Conservation (phyloP, 306 rosid genomes). For the Morella rubra region DNA sequence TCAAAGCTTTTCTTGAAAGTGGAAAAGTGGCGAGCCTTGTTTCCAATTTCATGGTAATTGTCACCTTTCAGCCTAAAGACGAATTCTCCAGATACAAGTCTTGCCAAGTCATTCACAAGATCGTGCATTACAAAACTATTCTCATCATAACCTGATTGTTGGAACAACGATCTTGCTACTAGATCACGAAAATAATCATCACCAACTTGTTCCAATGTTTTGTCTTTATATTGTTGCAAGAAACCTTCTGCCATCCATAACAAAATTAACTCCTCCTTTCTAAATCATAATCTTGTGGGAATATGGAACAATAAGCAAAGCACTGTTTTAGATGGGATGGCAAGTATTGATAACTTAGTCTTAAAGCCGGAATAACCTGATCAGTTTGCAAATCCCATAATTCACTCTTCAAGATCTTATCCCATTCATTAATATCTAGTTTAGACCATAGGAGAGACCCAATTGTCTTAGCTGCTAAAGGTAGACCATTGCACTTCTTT, state of each 20-base stretch:
- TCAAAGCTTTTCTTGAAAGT: neutral
- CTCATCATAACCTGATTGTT: neutral
- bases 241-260: slow-evolving; percentile 29
- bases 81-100: neutral
- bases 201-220: neutral
- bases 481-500: slow-evolving; percentile 17
- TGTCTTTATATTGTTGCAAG: neutral
- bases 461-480: slow-evolving; percentile 26
- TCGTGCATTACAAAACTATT: slow-evolving; percentile 21
- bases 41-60: neutral
- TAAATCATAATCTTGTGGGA: slow-evolving; percentile 15
- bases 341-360: slow-evolving; percentile 25
- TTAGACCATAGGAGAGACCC: slow-evolving; percentile 11
- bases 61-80: neutral
- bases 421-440: neutral
- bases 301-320: slow-evolving; percentile 17
- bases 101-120: neutral
- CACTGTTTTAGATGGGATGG: slow-evolving; percentile 21
- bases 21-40: slow-evolving; percentile 15
- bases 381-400: slow-evolving; percentile 5
- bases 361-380: slow-evolving; percentile 13
- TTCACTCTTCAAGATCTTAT: neutral
- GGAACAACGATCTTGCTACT: slow-evolving; percentile 12
- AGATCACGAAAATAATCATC: neutral
- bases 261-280: neutral